phyloP scores from a whole-genome alignment of 352 stramenopile genomes.

The Globisporangium lucens region DNA sequence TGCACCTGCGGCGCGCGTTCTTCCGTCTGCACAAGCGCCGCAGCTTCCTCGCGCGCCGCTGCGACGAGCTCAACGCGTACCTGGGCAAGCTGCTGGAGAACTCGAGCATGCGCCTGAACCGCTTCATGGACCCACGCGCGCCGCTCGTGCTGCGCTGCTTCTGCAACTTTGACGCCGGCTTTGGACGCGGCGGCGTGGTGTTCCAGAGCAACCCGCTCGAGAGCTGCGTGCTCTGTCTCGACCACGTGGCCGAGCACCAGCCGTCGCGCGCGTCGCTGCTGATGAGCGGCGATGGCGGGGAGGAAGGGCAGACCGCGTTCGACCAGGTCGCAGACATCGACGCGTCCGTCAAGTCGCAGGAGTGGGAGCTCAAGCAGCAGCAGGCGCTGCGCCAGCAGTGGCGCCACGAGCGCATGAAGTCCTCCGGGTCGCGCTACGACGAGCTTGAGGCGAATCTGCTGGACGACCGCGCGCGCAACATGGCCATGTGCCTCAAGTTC shows the following conservation, averaged over 20 bases:
- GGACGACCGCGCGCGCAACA: conserved; percentile 64
- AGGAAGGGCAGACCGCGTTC: conserved; percentile 8
- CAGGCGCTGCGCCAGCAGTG: conserved; percentile 15
- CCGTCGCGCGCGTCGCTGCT: conserved; percentile 7
- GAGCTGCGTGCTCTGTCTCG: conserved; percentile 52
- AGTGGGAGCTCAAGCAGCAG: conserved; percentile 28
- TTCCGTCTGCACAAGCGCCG: conserved; percentile 52
- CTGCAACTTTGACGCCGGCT: conserved; percentile 77
- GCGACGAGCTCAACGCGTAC: conserved; percentile 67
- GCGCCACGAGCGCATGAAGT: conserved; percentile 9
- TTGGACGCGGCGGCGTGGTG: conserved; percentile 35
- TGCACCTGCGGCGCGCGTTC: conserved; percentile 56
- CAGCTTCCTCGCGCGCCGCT: conserved; percentile 58
- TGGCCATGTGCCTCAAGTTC: conserved; percentile 65
- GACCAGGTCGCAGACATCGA: conserved; percentile 16
- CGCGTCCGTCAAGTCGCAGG: conserved; percentile 15
- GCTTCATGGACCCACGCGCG: conserved; percentile 68
- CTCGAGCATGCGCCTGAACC: conserved; percentile 52
- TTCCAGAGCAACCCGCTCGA: conserved; percentile 41
- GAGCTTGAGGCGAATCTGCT: conserved; percentile 66
- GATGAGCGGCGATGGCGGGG: not conserved
- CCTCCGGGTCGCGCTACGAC: conserved; percentile 28
- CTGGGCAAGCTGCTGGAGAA: conserved; percentile 36
- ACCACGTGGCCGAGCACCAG: conserved; percentile 25
- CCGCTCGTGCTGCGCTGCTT: conserved; percentile 77